Evolutionary conservation across 257 asterid genomes (phyloP), one percentile per base, ranked within the genome.

Genomic region (Solanum ossicruentum): DNA sequence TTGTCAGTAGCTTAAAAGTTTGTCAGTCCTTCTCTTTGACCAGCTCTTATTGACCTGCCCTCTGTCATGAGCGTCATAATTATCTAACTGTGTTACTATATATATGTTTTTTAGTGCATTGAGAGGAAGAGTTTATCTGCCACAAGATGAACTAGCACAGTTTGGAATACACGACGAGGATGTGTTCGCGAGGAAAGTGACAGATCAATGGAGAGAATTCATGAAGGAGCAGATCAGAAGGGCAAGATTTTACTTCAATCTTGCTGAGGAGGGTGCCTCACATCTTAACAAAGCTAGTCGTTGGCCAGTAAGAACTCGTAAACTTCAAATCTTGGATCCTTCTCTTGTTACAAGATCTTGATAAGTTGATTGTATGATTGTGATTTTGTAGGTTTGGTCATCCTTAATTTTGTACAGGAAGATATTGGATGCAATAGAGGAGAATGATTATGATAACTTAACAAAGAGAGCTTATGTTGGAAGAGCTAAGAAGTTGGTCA

Each of bases 101-200:
- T 10, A n/a, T 70, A 10, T 61, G 32, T 6, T 47, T 85, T 85
- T 60, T 87, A 95, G 95, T 88, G 97, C 97, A 57, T 84, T 85
- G 58, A 89, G 98, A 89, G 98, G 97, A 58, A 95, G 98, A 84
- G 87, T 95, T 49, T 95, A 95, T 89, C 97, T 95, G 80, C 98
- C 98, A 6, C 97, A 93, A 90, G 97, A 93, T 16, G 98, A 95
- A 81, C 95, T 93, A 0, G 90, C 91, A 1, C 88, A 83, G 86
- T 95, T 86, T 78, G 97, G 95, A 16, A 49, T 95, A 52, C 83
- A 90, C 13, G 95, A 92, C 47, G 85, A 89, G 83, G 98, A 95
- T 66, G 87, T 93, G 7, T 95, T 92, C 84, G 89, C 97, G 60
- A 87, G 95, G 71, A 92, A 92, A 86, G 92, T 93, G 11, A 88